Evolutionary conservation across 1,284 basidiomycete species (phyloP).

Genomic region (Microbotryum intermedium): DNA sequence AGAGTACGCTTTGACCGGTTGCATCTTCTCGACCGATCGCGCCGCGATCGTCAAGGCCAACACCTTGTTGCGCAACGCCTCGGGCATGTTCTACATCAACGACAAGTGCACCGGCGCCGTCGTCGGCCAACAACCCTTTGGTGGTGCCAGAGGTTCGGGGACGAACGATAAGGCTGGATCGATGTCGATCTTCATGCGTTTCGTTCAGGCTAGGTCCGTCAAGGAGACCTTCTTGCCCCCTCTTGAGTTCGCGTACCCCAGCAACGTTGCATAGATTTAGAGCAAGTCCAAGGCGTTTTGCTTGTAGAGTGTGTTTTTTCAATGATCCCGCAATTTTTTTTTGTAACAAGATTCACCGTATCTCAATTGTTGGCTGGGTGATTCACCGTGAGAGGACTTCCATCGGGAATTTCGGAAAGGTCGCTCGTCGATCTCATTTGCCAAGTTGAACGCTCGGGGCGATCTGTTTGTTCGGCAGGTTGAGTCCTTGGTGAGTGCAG

Average conservation of each 20-base stretch:
- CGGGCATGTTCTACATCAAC: slow-evolving; percentile 71
- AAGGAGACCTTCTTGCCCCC: slow-evolving; percentile 88
- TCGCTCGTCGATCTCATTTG: too few species aligned
- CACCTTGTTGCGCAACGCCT: slow-evolving; percentile 70
- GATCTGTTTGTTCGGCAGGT: too few species aligned
- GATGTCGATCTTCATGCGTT: slow-evolving; percentile 49
- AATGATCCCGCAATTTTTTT: too few species aligned
- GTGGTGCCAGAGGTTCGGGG: slow-evolving; percentile 82
- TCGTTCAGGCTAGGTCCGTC: slow-evolving; percentile 71
- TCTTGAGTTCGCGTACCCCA: slow-evolving; percentile 71
- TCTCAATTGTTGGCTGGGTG: too few species aligned
- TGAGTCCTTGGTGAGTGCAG: too few species aligned
- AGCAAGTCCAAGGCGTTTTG: not conserved
- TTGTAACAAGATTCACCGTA: too few species aligned
- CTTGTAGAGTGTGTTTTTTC: not conserved
- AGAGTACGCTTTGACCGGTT: slow-evolving; percentile 79
- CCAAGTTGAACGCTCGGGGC: too few species aligned
- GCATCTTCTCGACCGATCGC: slow-evolving; percentile 72
- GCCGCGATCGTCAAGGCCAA: slow-evolving; percentile 61
- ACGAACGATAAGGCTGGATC: slow-evolving; percentile 97
- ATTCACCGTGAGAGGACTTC: too few species aligned
- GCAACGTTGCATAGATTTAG: slow-evolving; percentile 57
- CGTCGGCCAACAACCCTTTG: slow-evolving; percentile 94
- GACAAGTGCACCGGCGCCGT: slow-evolving; percentile 79
- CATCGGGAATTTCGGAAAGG: too few species aligned